Percentiles rank a stretch among this genome's conserved stretches.
Conservation (phyloP, 2,329 filamentous ascomycete genomes). For the Aspergillus flavus region DNA sequence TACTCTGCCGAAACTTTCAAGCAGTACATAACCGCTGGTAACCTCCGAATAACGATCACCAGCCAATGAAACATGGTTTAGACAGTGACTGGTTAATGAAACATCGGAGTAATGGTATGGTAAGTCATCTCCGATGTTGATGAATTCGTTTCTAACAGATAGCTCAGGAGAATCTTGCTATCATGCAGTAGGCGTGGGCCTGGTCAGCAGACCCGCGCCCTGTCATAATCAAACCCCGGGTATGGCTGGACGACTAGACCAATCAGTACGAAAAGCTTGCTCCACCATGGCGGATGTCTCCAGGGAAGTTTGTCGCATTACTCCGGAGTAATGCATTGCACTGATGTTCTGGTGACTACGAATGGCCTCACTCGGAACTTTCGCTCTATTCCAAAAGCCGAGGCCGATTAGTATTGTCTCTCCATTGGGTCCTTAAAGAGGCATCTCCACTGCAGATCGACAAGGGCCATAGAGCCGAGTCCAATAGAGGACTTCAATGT, state of each 20-base stretch:
- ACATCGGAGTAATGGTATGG: not conserved
- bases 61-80: not conserved
- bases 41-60: not conserved
- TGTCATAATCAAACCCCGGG: not conserved
- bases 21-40: not conserved
- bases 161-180: not conserved
- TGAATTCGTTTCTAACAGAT: not conserved
- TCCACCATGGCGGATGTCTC: not conserved
- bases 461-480: not conserved
- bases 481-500: not conserved
- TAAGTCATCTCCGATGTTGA: not conserved
- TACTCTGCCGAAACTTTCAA: not conserved
- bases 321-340: not conserved
- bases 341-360: not conserved
- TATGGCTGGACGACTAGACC: not conserved
- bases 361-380: not conserved
- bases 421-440: not conserved
- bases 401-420: not conserved
- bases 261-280: not conserved
- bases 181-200: not conserved
- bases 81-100: not conserved
- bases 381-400: slow-evolving; percentile 3
- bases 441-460: slow-evolving; percentile 6
- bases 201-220: not conserved
- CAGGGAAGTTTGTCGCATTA: not conserved